phyloP scores from a whole-genome alignment of 352 stramenopile genomes.

The Vaucheria bursata region DNA sequence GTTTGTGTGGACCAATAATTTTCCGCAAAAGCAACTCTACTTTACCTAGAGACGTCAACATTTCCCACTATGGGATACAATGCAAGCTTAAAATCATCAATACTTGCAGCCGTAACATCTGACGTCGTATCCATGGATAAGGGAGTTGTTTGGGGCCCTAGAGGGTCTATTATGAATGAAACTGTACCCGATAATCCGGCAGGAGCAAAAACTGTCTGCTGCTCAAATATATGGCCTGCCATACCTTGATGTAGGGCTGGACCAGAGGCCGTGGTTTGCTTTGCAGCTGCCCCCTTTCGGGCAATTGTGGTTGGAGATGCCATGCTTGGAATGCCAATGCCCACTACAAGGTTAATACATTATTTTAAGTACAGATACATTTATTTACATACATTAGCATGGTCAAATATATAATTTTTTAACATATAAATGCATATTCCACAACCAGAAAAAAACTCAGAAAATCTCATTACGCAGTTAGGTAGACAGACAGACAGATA shows the following conservation, averaged over 20 bases:
- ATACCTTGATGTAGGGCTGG: conserved; percentile 73
- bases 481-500: no score
- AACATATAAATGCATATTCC: no score
- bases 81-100: background rate
- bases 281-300: conserved; percentile 69
- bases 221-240: conserved; percentile 83
- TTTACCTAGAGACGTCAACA: background rate
- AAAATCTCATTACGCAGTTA: no score
- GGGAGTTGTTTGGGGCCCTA: background rate
- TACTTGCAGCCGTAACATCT: background rate
- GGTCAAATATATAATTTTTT: no score
- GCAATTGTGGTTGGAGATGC: conserved; percentile 80
- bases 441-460: no score
- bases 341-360: conserved; percentile 76
- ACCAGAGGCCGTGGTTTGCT: conserved; percentile 75
- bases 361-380: no score
- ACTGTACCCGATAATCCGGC: background rate
- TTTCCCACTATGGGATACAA: background rate
- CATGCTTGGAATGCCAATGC: conserved; percentile 68
- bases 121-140: background rate
- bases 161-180: background rate
- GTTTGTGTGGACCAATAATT: no score
- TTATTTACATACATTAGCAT: no score
- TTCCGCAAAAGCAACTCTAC: background rate
- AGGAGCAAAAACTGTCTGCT: conserved; percentile 67